phyloP scores from a whole-genome alignment of 1,139 yeast species.

The Eremothecium sinecaudum region DNA sequence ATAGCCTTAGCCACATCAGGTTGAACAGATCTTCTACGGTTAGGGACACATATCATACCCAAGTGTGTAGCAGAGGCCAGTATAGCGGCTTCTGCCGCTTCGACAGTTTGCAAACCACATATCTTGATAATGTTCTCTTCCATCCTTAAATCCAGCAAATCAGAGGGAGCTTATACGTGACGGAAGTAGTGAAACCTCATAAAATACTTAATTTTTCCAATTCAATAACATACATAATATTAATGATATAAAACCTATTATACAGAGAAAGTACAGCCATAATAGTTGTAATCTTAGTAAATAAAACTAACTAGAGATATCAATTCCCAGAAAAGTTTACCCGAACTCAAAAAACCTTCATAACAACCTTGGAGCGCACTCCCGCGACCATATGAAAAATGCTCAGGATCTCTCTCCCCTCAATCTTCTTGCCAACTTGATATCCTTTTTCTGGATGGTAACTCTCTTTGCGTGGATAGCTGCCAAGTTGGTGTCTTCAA shows the following conservation, averaged over 20 bases:
- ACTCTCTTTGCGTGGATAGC: constrained; percentile 99
- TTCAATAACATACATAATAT: too few species aligned
- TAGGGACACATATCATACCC: constrained; percentile 84
- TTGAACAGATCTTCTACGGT: constrained; percentile 61
- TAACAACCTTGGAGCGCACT: not conserved
- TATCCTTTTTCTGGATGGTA: constrained; percentile 98
- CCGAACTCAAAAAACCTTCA: not conserved
- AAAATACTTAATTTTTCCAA: too few species aligned
- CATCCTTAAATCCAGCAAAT: not conserved
- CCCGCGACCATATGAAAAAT: not conserved
- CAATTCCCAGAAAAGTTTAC: constrained; percentile 6
- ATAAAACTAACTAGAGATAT: too few species aligned
- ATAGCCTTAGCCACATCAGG: constrained; percentile 46
- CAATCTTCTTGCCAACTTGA: constrained; percentile 97
- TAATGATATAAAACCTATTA: constrained; percentile 1
- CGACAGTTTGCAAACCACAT: constrained; percentile 66
- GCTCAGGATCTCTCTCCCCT: constrained; percentile 87
- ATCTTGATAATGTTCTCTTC: constrained; percentile 43
- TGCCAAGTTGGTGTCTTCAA: constrained; percentile 97
- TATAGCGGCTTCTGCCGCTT: constrained; percentile 63
- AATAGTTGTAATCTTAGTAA: not conserved
- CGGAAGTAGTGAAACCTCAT: too few species aligned
- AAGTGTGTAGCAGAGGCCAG: constrained; percentile 63
- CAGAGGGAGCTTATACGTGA: too few species aligned
- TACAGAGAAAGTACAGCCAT: not conserved